Conservation (phyloP, 2,329 filamentous ascomycete species). For the Fusarium sp. region DNA sequence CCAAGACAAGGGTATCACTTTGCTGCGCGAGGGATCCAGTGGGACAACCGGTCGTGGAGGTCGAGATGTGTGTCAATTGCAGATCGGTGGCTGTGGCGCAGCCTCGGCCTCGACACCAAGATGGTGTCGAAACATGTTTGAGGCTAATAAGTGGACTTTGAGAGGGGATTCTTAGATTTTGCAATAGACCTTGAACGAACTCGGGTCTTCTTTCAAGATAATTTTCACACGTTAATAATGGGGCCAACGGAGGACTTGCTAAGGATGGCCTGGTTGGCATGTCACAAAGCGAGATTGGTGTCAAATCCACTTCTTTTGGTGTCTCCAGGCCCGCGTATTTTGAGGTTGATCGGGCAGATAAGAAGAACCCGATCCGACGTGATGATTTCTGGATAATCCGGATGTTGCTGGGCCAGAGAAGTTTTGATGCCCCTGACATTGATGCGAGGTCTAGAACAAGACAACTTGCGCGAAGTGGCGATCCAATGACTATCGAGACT, state of each 20-base stretch:
- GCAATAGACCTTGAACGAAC: background rate
- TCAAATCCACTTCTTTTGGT: background rate
- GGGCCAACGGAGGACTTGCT: background rate
- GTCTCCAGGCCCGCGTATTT: background rate
- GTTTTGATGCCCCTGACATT: background rate
- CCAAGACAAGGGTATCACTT: slow-evolving; percentile 24
- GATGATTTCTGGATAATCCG: background rate
- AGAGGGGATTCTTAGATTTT: background rate
- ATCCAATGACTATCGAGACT: background rate
- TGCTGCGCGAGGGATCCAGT: background rate
- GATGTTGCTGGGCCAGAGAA: background rate
- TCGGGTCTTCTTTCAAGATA: background rate
- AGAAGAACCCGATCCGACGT: background rate
- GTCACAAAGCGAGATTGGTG: background rate
- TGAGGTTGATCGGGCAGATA: background rate
- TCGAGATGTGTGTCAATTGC: background rate
- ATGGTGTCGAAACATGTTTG: slow-evolving; percentile 1
- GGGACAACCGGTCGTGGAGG: background rate
- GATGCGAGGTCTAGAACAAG: background rate
- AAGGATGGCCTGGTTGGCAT: background rate
- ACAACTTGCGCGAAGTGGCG: background rate
- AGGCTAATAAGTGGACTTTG: background rate
- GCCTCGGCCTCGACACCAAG: background rate
- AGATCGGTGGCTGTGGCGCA: slow-evolving; percentile 26
- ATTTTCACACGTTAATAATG: background rate